Conservation (phyloP, 371 early-diverging fungal species). For the Basidiobolus meristosporus region DNA sequence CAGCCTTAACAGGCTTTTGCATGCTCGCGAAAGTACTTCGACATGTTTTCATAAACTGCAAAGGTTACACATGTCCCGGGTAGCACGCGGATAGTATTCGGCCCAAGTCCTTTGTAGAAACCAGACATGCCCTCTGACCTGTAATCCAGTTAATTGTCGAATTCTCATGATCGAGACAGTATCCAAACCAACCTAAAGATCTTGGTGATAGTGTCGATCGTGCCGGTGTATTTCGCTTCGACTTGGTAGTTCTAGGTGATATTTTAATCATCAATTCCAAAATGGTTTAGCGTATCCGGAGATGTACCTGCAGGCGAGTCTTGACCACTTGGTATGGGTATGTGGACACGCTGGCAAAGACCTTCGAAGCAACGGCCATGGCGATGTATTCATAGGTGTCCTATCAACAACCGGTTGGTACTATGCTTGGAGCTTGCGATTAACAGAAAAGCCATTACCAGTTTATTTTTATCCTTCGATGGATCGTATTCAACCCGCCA, state of each 20-base stretch:
- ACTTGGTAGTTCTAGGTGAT: constrained; percentile 6
- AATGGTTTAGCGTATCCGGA: not conserved
- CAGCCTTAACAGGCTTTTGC: not conserved
- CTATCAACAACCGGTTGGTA: constrained; percentile 1
- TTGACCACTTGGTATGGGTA: constrained; percentile 91
- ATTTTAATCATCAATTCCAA: not conserved
- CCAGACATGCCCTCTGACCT: constrained; percentile 60
- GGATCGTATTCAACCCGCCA: constrained; percentile 21
- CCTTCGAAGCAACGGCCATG: constrained; percentile 79
- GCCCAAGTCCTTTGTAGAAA: constrained; percentile 90
- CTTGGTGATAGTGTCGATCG: constrained; percentile 47
- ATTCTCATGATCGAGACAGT: not conserved
- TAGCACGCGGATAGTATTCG: constrained; percentile 71
- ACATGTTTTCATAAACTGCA: constrained; percentile 75
- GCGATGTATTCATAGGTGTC: constrained; percentile 53
- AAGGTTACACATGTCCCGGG: constrained; percentile 94
- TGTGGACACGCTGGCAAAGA: constrained; percentile 67
- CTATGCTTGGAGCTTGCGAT: not conserved
- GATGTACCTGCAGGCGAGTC: constrained; percentile 61
- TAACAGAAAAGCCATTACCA: not conserved
- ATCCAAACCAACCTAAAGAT: constrained; percentile 22
- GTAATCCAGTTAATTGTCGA: not conserved
- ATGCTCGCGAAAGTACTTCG: not conserved
- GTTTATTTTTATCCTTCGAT: constrained; percentile 9
- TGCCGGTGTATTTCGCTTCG: constrained; percentile 29